A percentile compares a stretch with the other conserved stretches of the same genome.
Evolutionary conservation across 2,329 filamentous ascomycete genomes (phyloP).

Genomic region (Salinomyces thailandicus): DNA sequence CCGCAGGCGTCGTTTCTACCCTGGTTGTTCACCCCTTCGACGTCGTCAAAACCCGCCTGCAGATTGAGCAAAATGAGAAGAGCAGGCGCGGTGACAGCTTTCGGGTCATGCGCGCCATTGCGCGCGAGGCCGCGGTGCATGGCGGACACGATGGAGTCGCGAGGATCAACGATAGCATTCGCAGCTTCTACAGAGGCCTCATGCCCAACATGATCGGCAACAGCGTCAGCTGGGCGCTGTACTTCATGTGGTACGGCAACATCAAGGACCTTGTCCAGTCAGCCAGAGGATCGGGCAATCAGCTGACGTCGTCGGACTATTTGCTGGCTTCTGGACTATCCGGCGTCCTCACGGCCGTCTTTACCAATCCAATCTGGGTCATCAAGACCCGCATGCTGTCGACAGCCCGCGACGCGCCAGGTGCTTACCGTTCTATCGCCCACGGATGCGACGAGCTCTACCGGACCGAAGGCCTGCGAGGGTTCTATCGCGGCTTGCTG

Average conservation of each 20-base stretch:
- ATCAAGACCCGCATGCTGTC: slow-evolving; percentile 96
- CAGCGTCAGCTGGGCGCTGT: slow-evolving; percentile 78
- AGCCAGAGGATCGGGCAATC: slow-evolving; percentile 28
- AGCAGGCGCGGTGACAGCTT: slow-evolving; percentile 17
- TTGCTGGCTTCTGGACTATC: slow-evolving; percentile 62
- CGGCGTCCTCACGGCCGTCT: slow-evolving; percentile 64
- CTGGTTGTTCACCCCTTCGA: slow-evolving; percentile 85
- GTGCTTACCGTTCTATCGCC: slow-evolving; percentile 71
- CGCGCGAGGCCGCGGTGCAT: slow-evolving; percentile 16
- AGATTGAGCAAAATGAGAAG: slow-evolving; percentile 34
- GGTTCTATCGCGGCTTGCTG: slow-evolving; percentile 79
- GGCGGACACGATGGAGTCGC: slow-evolving; percentile 1
- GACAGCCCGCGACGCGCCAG: slow-evolving; percentile 59
- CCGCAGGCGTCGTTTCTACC: slow-evolving; percentile 76
- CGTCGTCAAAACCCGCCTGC: slow-evolving; percentile 90
- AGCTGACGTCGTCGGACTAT: slow-evolving; percentile 59
- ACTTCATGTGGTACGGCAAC: slow-evolving; percentile 67
- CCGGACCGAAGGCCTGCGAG: slow-evolving; percentile 58
- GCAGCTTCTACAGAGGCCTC: slow-evolving; percentile 76
- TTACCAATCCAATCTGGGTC: slow-evolving; percentile 96
- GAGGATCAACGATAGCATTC: slow-evolving; percentile 7
- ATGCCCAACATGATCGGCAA: slow-evolving; percentile 88
- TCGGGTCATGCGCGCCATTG: slow-evolving; percentile 20
- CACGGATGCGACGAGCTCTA: slow-evolving; percentile 60
- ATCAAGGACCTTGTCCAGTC: slow-evolving; percentile 45